Conservation (phyloP, 169 alveolate species). For the Cardiosporidium cionae region DNA sequence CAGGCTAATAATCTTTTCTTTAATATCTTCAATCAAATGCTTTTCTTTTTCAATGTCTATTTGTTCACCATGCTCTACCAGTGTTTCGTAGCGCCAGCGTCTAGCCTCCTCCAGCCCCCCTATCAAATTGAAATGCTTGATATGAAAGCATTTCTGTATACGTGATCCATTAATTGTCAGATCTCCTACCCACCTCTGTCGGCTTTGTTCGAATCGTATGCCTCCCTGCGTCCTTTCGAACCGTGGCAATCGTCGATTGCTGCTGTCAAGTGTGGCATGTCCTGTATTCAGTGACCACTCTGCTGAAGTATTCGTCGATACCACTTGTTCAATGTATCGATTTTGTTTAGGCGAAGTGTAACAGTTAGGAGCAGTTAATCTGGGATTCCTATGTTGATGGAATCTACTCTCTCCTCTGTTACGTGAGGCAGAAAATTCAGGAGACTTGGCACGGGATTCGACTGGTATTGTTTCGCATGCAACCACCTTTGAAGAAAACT, state of each 20-base stretch:
- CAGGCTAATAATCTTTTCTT: not conserved
- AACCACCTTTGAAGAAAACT: too few relatives aligned
- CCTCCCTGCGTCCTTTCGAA: not conserved
- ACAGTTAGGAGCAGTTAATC: too few relatives aligned
- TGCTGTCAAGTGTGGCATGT: not conserved
- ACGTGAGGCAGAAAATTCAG: too few relatives aligned
- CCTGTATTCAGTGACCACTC: too few relatives aligned
- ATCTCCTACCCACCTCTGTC: not conserved
- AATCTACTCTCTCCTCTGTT: too few relatives aligned
- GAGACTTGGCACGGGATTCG: too few relatives aligned
- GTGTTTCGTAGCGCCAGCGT: not conserved
- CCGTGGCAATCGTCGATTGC: not conserved
- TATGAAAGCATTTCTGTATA: not conserved
- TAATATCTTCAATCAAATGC: not conserved
- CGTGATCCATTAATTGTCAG: not conserved
- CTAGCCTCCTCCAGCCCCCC: not conserved
- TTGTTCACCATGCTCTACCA: not conserved
- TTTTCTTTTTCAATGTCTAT: not conserved
- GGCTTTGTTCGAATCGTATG: not conserved
- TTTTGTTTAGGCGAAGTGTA: too few relatives aligned
- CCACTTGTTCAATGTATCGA: too few relatives aligned
- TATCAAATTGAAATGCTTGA: not conserved
- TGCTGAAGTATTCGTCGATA: too few relatives aligned
- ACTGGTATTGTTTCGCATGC: too few relatives aligned
- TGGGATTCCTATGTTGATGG: too few relatives aligned